Percentiles rank a stretch among this genome's conserved stretches.
Conservation (phyloP, 192 early-diverging fungal genomes). For the Coemansia sp. region DNA sequence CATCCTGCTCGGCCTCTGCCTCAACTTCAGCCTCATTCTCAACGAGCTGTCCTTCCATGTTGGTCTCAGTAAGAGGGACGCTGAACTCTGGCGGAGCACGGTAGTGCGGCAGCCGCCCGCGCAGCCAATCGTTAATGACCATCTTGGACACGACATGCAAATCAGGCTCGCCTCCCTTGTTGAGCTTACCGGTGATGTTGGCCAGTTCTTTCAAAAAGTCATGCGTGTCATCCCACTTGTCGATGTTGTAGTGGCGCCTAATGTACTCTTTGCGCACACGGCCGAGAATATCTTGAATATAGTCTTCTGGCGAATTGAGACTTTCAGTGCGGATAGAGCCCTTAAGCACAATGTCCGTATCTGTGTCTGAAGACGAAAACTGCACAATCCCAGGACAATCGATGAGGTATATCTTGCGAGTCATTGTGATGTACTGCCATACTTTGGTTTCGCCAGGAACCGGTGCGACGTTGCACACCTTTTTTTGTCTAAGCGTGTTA, state of each 20-base stretch:
- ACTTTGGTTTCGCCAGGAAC: constrained; percentile 98
- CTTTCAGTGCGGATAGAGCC: constrained; percentile 95
- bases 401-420: constrained; percentile 96
- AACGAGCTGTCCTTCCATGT: constrained; percentile 6
- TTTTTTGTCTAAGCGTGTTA: constrained; percentile 93
- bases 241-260: constrained; percentile 85
- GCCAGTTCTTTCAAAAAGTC: constrained; percentile 92
- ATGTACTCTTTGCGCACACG: constrained; percentile 90
- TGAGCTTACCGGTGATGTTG: constrained; percentile 80
- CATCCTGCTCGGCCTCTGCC: constrained; percentile 28
- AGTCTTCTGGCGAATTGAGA: constrained; percentile 83
- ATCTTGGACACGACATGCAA: constrained; percentile 87
- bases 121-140: constrained; percentile 98
- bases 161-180: constrained; percentile 98
- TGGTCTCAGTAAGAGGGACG: constrained; percentile 24
- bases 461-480: constrained; percentile 97
- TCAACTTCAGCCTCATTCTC: constrained; percentile 4
- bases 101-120: constrained; percentile 96
- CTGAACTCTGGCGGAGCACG: constrained; percentile 69
- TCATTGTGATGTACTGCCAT: constrained; percentile 99
- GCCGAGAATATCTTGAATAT: constrained; percentile 77
- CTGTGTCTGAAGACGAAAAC: constrained; percentile 80
- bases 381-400: constrained; percentile 99
- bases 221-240: constrained; percentile 78
- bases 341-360: constrained; percentile 95